Evolutionary conservation across 2,329 filamentous ascomycete species (phyloP), one percentile per base, ranked within the genome.

Genomic region (Alternaria metachromatica): DNA sequence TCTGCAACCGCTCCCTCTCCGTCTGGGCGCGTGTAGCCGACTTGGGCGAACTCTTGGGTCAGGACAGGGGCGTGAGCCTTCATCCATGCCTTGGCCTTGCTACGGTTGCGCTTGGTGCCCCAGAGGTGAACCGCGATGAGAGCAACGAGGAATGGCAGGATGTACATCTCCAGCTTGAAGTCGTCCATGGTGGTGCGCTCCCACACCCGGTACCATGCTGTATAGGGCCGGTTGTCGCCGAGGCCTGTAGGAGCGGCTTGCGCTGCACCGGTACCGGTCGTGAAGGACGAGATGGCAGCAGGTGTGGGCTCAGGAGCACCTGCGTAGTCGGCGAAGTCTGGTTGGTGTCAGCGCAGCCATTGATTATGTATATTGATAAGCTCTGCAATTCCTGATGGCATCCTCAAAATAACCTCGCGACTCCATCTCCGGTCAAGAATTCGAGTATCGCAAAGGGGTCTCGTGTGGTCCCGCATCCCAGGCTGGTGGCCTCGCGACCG

Each of bases 131-230:
- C 83, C 45, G 90, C 78, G 69, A 97, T 85, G 69, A 97, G 87
- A 57, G 97, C 69, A 58, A 90, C 76, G 72, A 97, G 88, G 75
- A 94, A 85, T 33, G 88, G 87, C 64, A 97, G 83, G 74, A 99
- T 92, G 79, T 94, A 83, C 63, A 92, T 91, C 84, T 99, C 96
- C 74, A 90, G 87, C 82, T 89, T 89, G 86, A 99, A 99, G 80
- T 99, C 96, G 76, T 86, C 87, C 64, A 90, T 84, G 25, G 89
- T 89, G 75, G 94, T 90, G 76, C 96, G 93, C 87, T 98, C 94
- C 87, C 97, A 96, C 65, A 98, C 85, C 60, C 94, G 93, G 84
- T 98, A 99, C 96, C 96, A 99, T 85, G 93, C 93, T 55, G 94
- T 97, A 81, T 91, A 97, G 13, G 92, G 92, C 25, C 85, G 81